Conservation (phyloP, 768 basidiomycete genomes). For the Mycena rosella region DNA sequence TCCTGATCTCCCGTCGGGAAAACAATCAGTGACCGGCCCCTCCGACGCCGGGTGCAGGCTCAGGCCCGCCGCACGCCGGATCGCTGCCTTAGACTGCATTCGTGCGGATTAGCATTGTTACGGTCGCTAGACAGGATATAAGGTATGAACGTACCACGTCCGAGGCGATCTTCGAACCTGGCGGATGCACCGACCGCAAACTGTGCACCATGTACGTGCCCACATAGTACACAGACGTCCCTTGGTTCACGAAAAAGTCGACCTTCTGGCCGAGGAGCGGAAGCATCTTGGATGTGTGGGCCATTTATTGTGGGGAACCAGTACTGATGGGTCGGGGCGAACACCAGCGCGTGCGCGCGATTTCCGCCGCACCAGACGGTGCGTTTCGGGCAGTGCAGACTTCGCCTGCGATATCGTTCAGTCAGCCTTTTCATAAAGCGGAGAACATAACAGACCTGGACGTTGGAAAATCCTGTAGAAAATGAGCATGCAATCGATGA, state of each 20-base stretch:
- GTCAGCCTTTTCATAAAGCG: background rate
- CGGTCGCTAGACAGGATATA: no score
- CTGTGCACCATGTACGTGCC: slow-evolving; percentile 1
- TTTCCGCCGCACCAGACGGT: background rate
- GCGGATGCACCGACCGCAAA: slow-evolving; percentile 1
- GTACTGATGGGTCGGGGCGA: slow-evolving; percentile 8
- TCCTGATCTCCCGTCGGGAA: slow-evolving; percentile 15
- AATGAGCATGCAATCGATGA: background rate
- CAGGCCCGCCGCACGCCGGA: background rate
- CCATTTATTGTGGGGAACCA: background rate
- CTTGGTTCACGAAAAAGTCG: slow-evolving; percentile 17
- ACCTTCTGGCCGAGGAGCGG: background rate
- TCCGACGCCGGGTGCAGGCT: background rate
- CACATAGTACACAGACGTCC: background rate
- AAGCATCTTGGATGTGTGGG: background rate
- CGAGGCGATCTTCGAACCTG: background rate
- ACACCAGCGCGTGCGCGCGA: background rate
- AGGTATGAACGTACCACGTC: slow-evolving; percentile 1
- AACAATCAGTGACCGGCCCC: background rate
- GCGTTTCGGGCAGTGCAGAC: slow-evolving; percentile 11
- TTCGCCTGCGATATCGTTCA: slow-evolving; percentile 2
- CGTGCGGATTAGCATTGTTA: no score
- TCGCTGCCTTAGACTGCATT: background rate
- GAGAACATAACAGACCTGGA: background rate
- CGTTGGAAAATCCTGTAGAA: background rate